Evolutionary conservation across 208 protist species (phyloP).

Genomic region (Kentomonas sorsogonicus): DNA sequence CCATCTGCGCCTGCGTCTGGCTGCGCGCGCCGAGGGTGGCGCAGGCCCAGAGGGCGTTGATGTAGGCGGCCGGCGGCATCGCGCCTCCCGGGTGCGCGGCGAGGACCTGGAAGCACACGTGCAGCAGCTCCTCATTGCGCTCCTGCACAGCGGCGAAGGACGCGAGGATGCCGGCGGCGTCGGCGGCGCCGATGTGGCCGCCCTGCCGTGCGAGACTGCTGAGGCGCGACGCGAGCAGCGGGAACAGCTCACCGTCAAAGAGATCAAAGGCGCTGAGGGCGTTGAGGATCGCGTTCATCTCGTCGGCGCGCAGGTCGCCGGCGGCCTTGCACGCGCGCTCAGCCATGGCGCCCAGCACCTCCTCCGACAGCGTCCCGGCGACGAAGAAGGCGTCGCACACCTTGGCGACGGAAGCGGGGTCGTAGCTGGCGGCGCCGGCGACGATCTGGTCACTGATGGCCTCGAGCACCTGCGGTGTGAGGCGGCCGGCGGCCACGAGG

Average conservation of each 20-base stretch:
- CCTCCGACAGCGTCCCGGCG: conserved; percentile 61
- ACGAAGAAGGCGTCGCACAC: conserved; percentile 67
- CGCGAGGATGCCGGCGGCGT: conserved; percentile 66
- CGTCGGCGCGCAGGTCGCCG: conserved; percentile 67
- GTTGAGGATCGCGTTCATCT: conserved; percentile 61
- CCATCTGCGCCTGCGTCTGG: conserved; percentile 65
- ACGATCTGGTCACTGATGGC: conserved; percentile 50
- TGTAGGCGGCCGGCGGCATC: conserved; percentile 31
- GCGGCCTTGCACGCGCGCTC: conserved; percentile 80
- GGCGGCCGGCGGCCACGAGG: conserved; percentile 46
- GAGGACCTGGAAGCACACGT: conserved; percentile 62
- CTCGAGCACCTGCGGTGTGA: conserved; percentile 36
- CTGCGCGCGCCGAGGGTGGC: conserved; percentile 71
- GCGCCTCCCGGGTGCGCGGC: conserved; percentile 30
- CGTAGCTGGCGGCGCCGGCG: conserved; percentile 57
- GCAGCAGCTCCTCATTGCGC: conserved; percentile 78
- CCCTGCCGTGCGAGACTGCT: conserved; percentile 48
- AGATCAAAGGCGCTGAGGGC: conserved; percentile 81
- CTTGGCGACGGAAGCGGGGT: conserved; percentile 72
- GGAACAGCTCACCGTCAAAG: conserved; percentile 87
- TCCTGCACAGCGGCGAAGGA: conserved; percentile 88
- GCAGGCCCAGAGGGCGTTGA: conserved; percentile 76
- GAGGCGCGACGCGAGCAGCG: conserved; percentile 75
- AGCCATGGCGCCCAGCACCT: conserved; percentile 79
- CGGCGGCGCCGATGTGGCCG: conserved; percentile 45